Percentiles rank a stretch among this genome's conserved stretches.
These are phyloP conservation scores for Neonothopanus nambi DNA, from an alignment of 1,284 basidiomycete genomes.

Conservation along the genomic window DNA sequence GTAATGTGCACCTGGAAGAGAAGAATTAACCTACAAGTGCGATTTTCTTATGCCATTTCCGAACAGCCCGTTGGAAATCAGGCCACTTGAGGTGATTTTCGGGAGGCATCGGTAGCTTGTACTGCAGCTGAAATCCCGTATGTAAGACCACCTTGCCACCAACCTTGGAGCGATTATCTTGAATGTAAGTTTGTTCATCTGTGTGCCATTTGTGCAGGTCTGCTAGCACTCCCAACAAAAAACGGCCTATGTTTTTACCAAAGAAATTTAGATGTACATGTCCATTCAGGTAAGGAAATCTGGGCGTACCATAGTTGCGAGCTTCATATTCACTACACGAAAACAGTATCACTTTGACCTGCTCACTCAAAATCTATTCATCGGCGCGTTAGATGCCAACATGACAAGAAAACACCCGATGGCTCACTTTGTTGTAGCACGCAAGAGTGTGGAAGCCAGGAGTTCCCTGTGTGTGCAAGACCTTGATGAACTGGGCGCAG, in stretches of 20 bases:
- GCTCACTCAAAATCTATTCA: constrained; percentile 77
- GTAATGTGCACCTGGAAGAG: not conserved
- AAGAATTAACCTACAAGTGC: constrained; percentile 45
- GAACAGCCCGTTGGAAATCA: constrained; percentile 69
- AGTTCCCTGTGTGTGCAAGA: constrained; percentile 85
- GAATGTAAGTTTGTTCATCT: constrained; percentile 64
- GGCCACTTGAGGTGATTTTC: constrained; percentile 70
- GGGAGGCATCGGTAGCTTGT: constrained; percentile 36
- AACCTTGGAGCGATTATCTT: constrained; percentile 65
- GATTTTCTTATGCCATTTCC: constrained; percentile 84
- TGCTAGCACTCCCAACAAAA: constrained; percentile 75
- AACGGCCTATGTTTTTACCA: constrained; percentile 69
- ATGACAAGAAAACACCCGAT: constrained; percentile 5
- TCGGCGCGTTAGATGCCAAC: constrained; percentile 7
- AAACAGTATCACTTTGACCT: constrained; percentile 84
- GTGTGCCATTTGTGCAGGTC: constrained; percentile 80
- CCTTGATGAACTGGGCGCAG: constrained; percentile 88
- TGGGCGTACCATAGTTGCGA: constrained; percentile 80
- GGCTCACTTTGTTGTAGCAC: constrained; percentile 79
- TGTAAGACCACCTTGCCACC: constrained; percentile 64
- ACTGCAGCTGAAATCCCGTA: constrained; percentile 64
- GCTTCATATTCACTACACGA: constrained; percentile 96
- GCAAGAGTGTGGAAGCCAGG: constrained; percentile 85
- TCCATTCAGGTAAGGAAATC: constrained; percentile 4
- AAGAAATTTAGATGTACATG: constrained; percentile 11